A percentile compares a stretch with the other conserved stretches of the same genome.
phyloP scores from a whole-genome alignment of 495 filamentous ascomycete species.

The Annulohypoxylon nitens region DNA sequence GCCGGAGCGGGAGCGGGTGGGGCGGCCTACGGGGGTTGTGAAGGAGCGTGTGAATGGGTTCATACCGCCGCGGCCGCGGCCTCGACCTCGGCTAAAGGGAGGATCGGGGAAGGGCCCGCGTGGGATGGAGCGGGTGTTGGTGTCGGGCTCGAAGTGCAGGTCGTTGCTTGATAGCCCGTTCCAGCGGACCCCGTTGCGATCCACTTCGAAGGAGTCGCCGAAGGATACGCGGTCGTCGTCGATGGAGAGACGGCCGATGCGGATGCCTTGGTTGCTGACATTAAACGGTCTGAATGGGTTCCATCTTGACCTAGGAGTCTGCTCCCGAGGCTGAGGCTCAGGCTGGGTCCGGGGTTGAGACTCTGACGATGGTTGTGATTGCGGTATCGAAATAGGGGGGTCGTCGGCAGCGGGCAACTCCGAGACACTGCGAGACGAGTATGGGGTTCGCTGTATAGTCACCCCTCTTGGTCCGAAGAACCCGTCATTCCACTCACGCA shows the following conservation, averaged over 20 bases:
- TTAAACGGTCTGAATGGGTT: conserved; percentile 42
- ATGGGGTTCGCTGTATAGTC: conserved; percentile 18
- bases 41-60: neutral
- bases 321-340: conserved; percentile 28
- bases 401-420: conserved; percentile 2
- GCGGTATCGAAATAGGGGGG: neutral
- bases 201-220: conserved; percentile 56
- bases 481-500: conserved; percentile 65
- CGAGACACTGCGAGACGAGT: neutral
- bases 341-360: neutral
- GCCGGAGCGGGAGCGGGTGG: conserved; percentile 24
- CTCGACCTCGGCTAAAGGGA: conserved; percentile 20
- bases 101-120: conserved; percentile 12
- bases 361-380: conserved; percentile 13
- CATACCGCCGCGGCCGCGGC: conserved; percentile 29
- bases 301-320: conserved; percentile 36
- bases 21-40: neutral
- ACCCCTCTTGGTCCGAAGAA: conserved; percentile 62
- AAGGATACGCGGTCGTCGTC: conserved; percentile 57
- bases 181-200: conserved; percentile 57
- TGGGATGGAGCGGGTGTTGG: conserved; percentile 4
- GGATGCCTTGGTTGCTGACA: conserved; percentile 42
- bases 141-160: neutral
- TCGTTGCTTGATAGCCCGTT: conserved; percentile 14
- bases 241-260: conserved; percentile 53